A percentile compares a stretch with the other conserved stretches of the same genome.
Evolutionary conservation across 192 early-diverging fungal species (phyloP).

Genomic region (Backusella liffmaniae): DNA sequence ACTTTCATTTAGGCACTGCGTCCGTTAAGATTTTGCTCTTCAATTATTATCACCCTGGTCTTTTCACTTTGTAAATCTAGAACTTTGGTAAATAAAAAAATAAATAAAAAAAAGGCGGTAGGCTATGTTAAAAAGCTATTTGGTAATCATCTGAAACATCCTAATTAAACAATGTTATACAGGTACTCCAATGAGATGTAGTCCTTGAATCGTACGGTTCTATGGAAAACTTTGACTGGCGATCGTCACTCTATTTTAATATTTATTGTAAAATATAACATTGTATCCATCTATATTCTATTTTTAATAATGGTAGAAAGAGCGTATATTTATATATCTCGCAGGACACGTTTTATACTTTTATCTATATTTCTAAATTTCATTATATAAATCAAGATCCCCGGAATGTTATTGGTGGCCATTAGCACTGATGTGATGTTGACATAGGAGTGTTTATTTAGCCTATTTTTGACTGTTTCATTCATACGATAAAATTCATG

Average conservation of each 20-base stretch:
- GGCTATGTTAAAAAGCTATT: neutral
- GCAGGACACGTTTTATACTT: neutral
- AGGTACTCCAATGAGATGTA: neutral
- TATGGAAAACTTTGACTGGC: neutral
- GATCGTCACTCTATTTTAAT: neutral
- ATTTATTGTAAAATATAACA: neutral
- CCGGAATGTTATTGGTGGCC: neutral
- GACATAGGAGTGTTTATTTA: neutral
- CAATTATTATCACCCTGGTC: neutral
- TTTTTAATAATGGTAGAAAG: neutral
- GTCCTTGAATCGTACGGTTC: neutral
- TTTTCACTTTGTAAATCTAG: neutral
- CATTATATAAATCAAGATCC: neutral
- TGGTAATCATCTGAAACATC: neutral
- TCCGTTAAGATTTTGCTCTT: neutral
- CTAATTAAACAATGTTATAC: neutral
- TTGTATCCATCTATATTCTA: neutral
- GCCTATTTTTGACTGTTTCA: neutral
- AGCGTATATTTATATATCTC: neutral
- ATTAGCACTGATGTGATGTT: neutral
- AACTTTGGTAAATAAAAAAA: neutral
- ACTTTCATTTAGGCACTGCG: neutral
- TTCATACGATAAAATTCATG: neutral
- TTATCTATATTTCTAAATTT: neutral
- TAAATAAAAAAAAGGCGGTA: neutral